A percentile compares a stretch with the other conserved stretches of the same genome.
Evolutionary conservation across 2,329 filamentous ascomycete species (phyloP).

Genomic region (Scolecobasidium constrictum): DNA sequence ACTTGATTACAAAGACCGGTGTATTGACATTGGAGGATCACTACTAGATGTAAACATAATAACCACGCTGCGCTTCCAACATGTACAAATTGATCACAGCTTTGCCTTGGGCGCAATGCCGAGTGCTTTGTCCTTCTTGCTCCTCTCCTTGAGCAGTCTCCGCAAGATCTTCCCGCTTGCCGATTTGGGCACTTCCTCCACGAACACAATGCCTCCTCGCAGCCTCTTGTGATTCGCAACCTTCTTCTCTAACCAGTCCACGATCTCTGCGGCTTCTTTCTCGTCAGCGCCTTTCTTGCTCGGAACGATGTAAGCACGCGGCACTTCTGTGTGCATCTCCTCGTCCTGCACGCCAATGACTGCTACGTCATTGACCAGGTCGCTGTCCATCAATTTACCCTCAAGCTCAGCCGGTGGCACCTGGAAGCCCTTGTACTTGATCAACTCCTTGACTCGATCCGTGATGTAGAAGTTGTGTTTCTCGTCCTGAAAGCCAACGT

Average conservation of each 20-base stretch:
- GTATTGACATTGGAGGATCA: conserved; percentile 47
- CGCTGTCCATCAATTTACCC: conserved; percentile 38
- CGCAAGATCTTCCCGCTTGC: conserved; percentile 11
- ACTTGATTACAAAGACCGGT: conserved; percentile 53
- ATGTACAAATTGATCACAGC: background rate
- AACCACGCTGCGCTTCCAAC: too few species aligned
- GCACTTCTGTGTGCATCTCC: conserved; percentile 55
- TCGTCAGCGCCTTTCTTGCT: conserved; percentile 1
- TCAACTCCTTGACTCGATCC: conserved; percentile 65
- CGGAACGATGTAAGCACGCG: conserved; percentile 51
- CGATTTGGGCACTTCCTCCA: conserved; percentile 12
- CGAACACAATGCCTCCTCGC: conserved; percentile 10
- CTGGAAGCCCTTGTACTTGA: conserved; percentile 63
- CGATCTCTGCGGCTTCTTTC: conserved; percentile 7
- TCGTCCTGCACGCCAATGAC: conserved; percentile 53
- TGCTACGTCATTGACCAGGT: conserved; percentile 46
- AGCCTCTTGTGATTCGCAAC: conserved; percentile 11
- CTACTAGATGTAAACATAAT: too few species aligned
- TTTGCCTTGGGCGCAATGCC: background rate
- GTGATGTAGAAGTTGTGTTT: conserved; percentile 83
- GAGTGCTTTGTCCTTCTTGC: background rate
- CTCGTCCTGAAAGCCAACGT: conserved; percentile 49
- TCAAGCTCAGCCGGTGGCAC: conserved; percentile 54
- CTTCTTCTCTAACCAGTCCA: conserved; percentile 7
- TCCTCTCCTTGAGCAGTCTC: conserved; percentile 10